Evolutionary conservation across 495 filamentous ascomycete genomes (phyloP), one percentile per base, ranked within the genome.

Genomic region (Neurospora tetraspora): DNA sequence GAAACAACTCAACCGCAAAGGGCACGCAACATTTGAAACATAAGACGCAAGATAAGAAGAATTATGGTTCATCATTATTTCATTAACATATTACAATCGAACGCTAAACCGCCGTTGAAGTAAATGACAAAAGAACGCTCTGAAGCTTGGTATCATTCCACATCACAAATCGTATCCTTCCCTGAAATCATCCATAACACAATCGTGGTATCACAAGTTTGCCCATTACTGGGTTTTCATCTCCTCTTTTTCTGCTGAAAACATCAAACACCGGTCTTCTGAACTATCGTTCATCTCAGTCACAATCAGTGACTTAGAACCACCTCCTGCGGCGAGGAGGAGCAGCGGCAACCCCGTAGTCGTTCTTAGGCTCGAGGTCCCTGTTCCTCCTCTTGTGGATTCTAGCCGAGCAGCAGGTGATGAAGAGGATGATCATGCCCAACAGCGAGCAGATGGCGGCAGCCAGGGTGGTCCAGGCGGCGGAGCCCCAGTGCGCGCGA

Each of bases 321-420:
- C 47, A 27, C 43, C 75, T 40, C 61, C 73, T 70, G 23, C 74
- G 42, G 27, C 70, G 65, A 38, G 74, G 39, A 45, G 72, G 74
- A 65, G 53, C 23, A 65, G 53, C 23, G 27, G 53, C 53, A 65
- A 65, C 53, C 27, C 53, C 53, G 43, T 71, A 76, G 53, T 76
- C 76, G 27, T 38, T 40, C 76, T 77, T 77, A 18, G 53, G 53
- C 10, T 10, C 39, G 14, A 43, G 3, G 16, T 45, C 47, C 18
- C 73, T 61, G 53, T 65, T 65, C n/a, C 73, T 70, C 37, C 70
- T 69, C 39, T 76, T 75, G 70, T 82, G 79, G 68, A 83, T 39
- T n/a, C 83, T 70, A 0, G 78, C 79, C 23, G 78, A 81, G 81
- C 82, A 89, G 82, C 88, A 90, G 5, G 86, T 87, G 73, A 89